Evolutionary conservation across 139 green algal genomes (phyloP).

Genomic region (Chlamydomonas schloesseri): DNA sequence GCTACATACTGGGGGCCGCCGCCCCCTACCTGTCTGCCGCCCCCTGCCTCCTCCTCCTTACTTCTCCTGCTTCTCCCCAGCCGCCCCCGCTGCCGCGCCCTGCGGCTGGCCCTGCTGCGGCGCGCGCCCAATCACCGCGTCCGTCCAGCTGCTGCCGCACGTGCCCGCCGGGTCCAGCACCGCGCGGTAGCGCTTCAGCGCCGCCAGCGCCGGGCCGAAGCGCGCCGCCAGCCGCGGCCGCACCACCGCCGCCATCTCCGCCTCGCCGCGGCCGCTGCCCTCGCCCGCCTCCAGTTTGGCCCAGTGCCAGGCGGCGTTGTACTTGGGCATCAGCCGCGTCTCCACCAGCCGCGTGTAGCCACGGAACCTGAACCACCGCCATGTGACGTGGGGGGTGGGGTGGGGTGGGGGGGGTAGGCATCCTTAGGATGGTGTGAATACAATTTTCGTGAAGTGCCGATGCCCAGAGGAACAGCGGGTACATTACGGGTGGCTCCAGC

Average conservation of each 20-base stretch:
- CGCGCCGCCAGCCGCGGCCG: slow-evolving; percentile 53
- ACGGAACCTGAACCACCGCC: no score
- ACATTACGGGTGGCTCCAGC: no score
- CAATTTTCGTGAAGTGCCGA: no score
- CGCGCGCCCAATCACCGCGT: slow-evolving; percentile 69
- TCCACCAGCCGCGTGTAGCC: slow-evolving; percentile 81
- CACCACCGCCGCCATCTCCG: slow-evolving; percentile 53
- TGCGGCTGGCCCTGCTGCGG: slow-evolving; percentile 3
- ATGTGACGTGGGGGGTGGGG: neutral
- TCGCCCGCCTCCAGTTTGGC: slow-evolving; percentile 92
- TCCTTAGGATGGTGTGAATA: no score
- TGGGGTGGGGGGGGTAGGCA: neutral
- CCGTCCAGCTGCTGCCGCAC: slow-evolving; percentile 83
- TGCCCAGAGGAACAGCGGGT: no score
- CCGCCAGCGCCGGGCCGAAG: slow-evolving; percentile 19
- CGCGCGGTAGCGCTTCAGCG: slow-evolving; percentile 47
- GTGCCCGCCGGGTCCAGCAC: slow-evolving; percentile 91
- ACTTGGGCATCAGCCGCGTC: slow-evolving; percentile 80
- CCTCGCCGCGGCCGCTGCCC: slow-evolving; percentile 5
- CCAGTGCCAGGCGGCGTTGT: slow-evolving; percentile 92
- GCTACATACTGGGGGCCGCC: no score
- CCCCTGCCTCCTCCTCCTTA: neutral
- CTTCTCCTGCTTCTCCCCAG: neutral
- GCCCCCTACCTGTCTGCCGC: neutral
- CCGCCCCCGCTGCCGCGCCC: no score